These are phyloP conservation scores for Letharia lupina DNA, from an alignment of 495 filamentous ascomycete genomes.

Conservation along the genomic window DNA sequence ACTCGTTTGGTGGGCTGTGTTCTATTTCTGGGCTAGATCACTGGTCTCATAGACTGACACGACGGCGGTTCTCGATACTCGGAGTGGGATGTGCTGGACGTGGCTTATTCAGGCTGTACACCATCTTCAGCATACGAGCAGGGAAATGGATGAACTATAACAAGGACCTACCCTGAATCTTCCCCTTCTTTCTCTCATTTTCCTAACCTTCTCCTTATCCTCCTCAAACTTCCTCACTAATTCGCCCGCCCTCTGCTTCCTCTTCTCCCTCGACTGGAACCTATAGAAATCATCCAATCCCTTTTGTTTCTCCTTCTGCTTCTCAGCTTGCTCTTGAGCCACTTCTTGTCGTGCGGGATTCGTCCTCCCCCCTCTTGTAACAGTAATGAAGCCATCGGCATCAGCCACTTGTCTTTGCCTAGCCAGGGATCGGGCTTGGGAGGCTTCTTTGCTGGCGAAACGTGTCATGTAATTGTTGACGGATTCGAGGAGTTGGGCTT, in stretches of 20 bases:
- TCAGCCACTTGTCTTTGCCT: slow-evolving; percentile 67
- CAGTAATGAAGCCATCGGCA: slow-evolving; percentile 91
- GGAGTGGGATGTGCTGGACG: background rate
- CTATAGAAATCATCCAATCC: slow-evolving; percentile 79
- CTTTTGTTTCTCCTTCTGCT: slow-evolving; percentile 62
- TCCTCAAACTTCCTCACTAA: slow-evolving; percentile 49
- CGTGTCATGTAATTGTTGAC: slow-evolving; percentile 76
- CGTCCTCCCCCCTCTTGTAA: slow-evolving; percentile 62
- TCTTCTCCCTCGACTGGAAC: slow-evolving; percentile 84
- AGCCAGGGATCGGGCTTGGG: slow-evolving; percentile 53
- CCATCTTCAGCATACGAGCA: slow-evolving; percentile 16
- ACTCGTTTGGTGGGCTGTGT: background rate
- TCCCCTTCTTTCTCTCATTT: slow-evolving; percentile 43
- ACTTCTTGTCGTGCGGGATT: slow-evolving; percentile 70
- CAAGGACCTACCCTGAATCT: slow-evolving; percentile 39
- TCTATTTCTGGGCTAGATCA: background rate
- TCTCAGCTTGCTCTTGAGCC: slow-evolving; percentile 59
- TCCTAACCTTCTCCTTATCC: slow-evolving; percentile 46
- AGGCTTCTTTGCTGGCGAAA: slow-evolving; percentile 59
- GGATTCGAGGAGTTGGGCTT: slow-evolving; percentile 51
- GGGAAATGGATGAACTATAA: background rate
- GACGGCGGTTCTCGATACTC: background rate
- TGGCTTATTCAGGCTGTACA: slow-evolving; percentile 37
- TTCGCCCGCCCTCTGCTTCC: slow-evolving; percentile 70
- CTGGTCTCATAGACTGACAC: too few relatives aligned